Conservation (phyloP, 768 basidiomycete genomes). For the Clitopilus passeckerianus region DNA sequence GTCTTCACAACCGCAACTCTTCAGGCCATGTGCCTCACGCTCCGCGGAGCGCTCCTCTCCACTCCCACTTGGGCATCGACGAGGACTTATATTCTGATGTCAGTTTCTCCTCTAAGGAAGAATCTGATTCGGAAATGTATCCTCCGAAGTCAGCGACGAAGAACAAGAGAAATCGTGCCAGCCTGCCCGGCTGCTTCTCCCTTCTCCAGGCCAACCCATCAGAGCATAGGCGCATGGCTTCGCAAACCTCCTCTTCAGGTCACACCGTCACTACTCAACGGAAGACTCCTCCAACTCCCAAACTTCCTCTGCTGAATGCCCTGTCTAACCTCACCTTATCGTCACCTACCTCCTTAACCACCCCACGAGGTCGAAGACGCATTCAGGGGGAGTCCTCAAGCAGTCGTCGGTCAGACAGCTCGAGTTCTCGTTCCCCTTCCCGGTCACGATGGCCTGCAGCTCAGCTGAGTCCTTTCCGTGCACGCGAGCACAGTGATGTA, state of each 20-base stretch:
- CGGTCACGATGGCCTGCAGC: slow-evolving; percentile 20
- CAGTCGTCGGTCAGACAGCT: slow-evolving; percentile 25
- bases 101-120: slow-evolving; percentile 33
- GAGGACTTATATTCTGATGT: slow-evolving; percentile 38
- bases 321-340: slow-evolving; percentile 18
- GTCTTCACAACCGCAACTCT: slow-evolving; percentile 49
- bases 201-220: slow-evolving; percentile 48
- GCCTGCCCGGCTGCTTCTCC: slow-evolving; percentile 73
- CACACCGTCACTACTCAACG: slow-evolving; percentile 34
- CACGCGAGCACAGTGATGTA: slow-evolving; percentile 25
- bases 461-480: slow-evolving; percentile 9
- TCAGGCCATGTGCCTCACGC: slow-evolving; percentile 33
- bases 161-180: slow-evolving; percentile 61
- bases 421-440: slow-evolving; percentile 38
- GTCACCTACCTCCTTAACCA: slow-evolving; percentile 26
- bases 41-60: slow-evolving; percentile 38
- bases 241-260: slow-evolving; percentile 43
- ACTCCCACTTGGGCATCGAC: slow-evolving; percentile 33
- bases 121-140: slow-evolving; percentile 25
- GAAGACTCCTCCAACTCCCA: slow-evolving; percentile 60
- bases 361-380: slow-evolving; percentile 51
- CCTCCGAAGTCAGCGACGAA: slow-evolving; percentile 30
- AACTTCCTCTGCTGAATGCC: slow-evolving; percentile 23
- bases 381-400: slow-evolving; percentile 27
- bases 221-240: slow-evolving; percentile 28